Base-by-base conservation (phyloP, 495 filamentous ascomycete species). In the Tuber brumale region DNA sequence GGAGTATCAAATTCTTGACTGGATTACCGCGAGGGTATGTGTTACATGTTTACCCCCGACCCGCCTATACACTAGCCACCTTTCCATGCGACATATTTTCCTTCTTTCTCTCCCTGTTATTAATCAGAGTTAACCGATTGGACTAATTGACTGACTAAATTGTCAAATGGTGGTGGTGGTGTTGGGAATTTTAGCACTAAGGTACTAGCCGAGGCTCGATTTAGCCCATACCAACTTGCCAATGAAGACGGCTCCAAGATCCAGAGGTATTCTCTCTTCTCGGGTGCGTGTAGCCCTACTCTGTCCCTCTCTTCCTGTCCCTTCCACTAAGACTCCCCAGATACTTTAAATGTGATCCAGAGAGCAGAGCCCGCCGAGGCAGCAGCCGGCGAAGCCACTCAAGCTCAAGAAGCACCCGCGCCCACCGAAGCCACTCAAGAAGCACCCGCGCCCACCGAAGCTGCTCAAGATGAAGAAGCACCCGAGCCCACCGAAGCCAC, bases 1-100 rank as follows among this genome's bases (percentile, higher is more conserved):
- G 9, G 12, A 16, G 12, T 35, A 35, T 66, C 27, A 27, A 66
- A 27, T 66, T 5, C 57, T 16, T 31, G n/a, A 35, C 79, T 51
- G 61, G 35, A 4, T 41, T 73, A 19, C 75, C 69, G 21, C 19
- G 1, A 5, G 27, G 27, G 57, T 66, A 66, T 66, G 57, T 66
- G 35, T 35, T 35, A 31, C 10, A 35, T 35, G 12, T 16, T 66
- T 66, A 16, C 27, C 57, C 51, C 10, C 12, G n/a, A 61, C n/a
- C n/a, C 51, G n/a, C 3, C 12, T 8, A 31, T 31, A 12, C 51
- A 31, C 12, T 3, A 0, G n/a, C 19, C 39, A 21, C 70, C 27
- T 31, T 51, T 51, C 4, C 23, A 23, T 79, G 69, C 74, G 66
- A 19, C 16, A 51, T 37, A 75, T 72, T 72, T 27, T 31, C 35